Conservation (phyloP, 495 filamentous ascomycete genomes). For the Cairneyella variabilis region DNA sequence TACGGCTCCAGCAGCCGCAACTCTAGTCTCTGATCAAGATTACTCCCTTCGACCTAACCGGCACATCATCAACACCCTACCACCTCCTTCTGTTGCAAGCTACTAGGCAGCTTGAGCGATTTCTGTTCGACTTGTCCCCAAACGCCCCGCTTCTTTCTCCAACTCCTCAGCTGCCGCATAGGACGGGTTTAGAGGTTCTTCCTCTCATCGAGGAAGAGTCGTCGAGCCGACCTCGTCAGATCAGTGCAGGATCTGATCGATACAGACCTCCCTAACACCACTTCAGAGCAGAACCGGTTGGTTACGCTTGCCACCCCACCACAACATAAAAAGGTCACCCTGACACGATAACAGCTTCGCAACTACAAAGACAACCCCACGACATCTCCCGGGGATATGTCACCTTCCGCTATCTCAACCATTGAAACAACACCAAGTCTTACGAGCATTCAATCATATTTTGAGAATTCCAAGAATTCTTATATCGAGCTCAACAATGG, state of each 20-base stretch:
- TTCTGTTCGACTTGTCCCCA: slow-evolving; percentile 52
- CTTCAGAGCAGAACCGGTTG: slow-evolving; percentile 16
- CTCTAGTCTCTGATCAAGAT: slow-evolving; percentile 74
- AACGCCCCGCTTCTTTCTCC: slow-evolving; percentile 53
- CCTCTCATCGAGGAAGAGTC: slow-evolving; percentile 94
- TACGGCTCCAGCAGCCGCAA: slow-evolving; percentile 70
- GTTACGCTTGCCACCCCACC: neutral
- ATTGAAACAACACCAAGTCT: slow-evolving; percentile 37
- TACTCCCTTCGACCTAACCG: slow-evolving; percentile 42
- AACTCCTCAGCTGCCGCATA: slow-evolving; percentile 95
- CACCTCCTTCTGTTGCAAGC: slow-evolving; percentile 51
- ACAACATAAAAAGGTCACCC: too few relatives aligned
- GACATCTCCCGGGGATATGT: slow-evolving; percentile 54
- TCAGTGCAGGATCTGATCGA: slow-evolving; percentile 76
- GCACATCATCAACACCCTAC: slow-evolving; percentile 62
- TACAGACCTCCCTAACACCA: slow-evolving; percentile 85
- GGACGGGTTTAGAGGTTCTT: slow-evolving; percentile 92
- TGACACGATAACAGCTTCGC: neutral
- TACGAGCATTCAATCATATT: slow-evolving; percentile 24
- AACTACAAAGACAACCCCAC: slow-evolving; percentile 7
- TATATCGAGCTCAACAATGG: slow-evolving; percentile 26
- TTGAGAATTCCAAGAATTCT: slow-evolving; percentile 20
- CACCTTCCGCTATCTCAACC: slow-evolving; percentile 62
- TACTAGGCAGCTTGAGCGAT: slow-evolving; percentile 39
- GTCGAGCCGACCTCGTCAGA: slow-evolving; percentile 83